A percentile compares a stretch with the other conserved stretches of the same genome.
These are phyloP conservation scores for Trametes punicea DNA, from an alignment of 768 basidiomycete species.

Conservation along the genomic window DNA sequence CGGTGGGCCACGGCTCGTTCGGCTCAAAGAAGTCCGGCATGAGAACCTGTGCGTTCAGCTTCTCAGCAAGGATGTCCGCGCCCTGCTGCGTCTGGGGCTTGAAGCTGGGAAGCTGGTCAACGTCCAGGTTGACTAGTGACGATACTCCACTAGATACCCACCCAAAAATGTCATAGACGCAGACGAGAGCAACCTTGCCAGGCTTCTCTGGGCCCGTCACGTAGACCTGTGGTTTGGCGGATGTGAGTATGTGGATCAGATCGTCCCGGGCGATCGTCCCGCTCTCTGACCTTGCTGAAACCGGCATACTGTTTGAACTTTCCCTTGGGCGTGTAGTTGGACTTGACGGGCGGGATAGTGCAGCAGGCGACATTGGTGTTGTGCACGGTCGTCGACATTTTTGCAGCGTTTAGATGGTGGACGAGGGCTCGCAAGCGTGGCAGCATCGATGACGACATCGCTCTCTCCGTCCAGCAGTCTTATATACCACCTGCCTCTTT, in stretches of 20 bases:
- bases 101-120: constrained; percentile 33
- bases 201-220: constrained; percentile 44
- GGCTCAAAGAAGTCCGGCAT: constrained; percentile 70
- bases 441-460: constrained; percentile 27
- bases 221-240: constrained; percentile 35
- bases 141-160: constrained; percentile 22
- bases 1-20: constrained; percentile 44
- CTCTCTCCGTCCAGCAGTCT: background rate
- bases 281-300: constrained; percentile 38
- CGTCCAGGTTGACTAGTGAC: background rate
- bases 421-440: constrained; percentile 38
- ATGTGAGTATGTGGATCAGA: background rate
- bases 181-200: constrained; percentile 51
- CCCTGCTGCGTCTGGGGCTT: constrained; percentile 66
- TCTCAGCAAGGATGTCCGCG: constrained; percentile 56
- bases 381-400: constrained; percentile 35
- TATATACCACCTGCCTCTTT: constrained; percentile 7
- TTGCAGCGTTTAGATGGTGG: constrained; percentile 39
- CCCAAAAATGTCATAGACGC: constrained; percentile 66
- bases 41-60: constrained; percentile 51
- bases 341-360: constrained; percentile 51
- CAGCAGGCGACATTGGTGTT: constrained; percentile 44
- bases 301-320: constrained; percentile 43
- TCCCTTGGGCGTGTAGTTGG: constrained; percentile 52
- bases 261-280: background rate